Percentiles rank a stretch among this genome's conserved stretches.
Evolutionary conservation across 2,329 filamentous ascomycete genomes (phyloP).

Genomic region (Colletotrichum sp.): DNA sequence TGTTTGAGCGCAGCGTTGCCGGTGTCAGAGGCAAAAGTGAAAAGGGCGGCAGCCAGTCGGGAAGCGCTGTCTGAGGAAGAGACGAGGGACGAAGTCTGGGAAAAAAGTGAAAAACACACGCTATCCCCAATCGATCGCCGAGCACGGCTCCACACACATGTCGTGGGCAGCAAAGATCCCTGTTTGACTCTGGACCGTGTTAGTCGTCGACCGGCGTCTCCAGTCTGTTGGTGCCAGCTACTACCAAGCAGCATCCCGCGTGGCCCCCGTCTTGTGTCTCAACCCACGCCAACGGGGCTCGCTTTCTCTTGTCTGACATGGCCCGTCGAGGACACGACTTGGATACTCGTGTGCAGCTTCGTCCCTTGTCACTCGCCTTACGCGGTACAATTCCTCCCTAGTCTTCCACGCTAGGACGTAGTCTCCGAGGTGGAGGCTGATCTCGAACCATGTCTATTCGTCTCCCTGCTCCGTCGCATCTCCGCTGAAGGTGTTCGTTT

Average conservation of each 20-base stretch:
- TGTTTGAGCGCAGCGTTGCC: slow-evolving; percentile 7
- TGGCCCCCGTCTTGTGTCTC: neutral
- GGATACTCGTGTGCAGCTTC: neutral
- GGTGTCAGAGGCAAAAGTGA: slow-evolving; percentile 13
- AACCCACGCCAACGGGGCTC: neutral
- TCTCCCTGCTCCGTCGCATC: slow-evolving; percentile 19
- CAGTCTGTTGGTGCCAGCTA: neutral
- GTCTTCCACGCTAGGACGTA: neutral
- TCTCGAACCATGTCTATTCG: slow-evolving; percentile 10
- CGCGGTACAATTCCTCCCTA: neutral
- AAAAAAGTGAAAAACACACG: slow-evolving; percentile 15
- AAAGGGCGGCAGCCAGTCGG: slow-evolving; percentile 8
- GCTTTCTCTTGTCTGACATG: neutral
- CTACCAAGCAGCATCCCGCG: neutral
- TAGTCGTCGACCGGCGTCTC: neutral
- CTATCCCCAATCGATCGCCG: slow-evolving; percentile 10
- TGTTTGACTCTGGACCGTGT: neutral
- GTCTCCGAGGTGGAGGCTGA: slow-evolving; percentile 16
- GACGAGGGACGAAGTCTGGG: slow-evolving; percentile 9
- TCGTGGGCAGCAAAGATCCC: neutral
- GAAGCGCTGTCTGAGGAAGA: neutral
- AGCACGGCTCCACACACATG: neutral
- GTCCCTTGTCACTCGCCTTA: slow-evolving; percentile 1
- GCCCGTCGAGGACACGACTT: neutral
- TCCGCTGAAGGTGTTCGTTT: neutral